These are phyloP conservation scores for Penicillium sp. DNA, from an alignment of 2,329 filamentous ascomycete genomes.

Conservation along the genomic window DNA sequence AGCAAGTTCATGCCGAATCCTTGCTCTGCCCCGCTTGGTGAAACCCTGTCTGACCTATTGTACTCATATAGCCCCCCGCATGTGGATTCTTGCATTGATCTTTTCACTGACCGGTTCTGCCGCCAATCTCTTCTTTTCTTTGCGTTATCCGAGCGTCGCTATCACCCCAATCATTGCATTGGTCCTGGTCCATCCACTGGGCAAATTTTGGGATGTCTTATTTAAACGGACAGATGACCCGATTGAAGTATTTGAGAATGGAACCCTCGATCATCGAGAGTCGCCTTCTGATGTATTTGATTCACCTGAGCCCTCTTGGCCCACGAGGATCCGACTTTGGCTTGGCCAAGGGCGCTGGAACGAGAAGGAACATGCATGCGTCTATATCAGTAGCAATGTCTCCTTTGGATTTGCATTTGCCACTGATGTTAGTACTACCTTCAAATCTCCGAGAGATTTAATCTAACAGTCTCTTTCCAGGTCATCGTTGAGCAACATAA, in stretches of 20 bases:
- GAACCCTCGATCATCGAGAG: slow-evolving; percentile 57
- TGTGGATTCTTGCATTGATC: slow-evolving; percentile 80
- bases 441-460: not conserved
- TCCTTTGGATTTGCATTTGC: slow-evolving; percentile 89
- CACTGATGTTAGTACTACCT: slow-evolving; percentile 64
- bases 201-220: slow-evolving; percentile 74
- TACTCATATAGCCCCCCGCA: slow-evolving; percentile 63
- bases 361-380: slow-evolving; percentile 84
- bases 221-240: slow-evolving; percentile 65
- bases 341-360: slow-evolving; percentile 81
- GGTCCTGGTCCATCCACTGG: slow-evolving; percentile 76
- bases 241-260: slow-evolving; percentile 60
- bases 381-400: slow-evolving; percentile 88
- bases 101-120: slow-evolving; percentile 77
- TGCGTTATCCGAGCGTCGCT: slow-evolving; percentile 86
- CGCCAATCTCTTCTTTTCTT: slow-evolving; percentile 72
- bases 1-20: not conserved
- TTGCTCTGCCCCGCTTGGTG: not conserved
- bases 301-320: slow-evolving; percentile 27
- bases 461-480: slow-evolving; percentile 31
- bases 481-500: slow-evolving; percentile 87
- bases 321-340: slow-evolving; percentile 66
- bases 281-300: slow-evolving; percentile 18
- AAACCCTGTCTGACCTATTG: not conserved
- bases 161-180: slow-evolving; percentile 77